These are phyloP conservation scores for Zoysia japonica DNA, from an alignment of 176 grass and related monocot genomes.

Conservation along the genomic window DNA sequence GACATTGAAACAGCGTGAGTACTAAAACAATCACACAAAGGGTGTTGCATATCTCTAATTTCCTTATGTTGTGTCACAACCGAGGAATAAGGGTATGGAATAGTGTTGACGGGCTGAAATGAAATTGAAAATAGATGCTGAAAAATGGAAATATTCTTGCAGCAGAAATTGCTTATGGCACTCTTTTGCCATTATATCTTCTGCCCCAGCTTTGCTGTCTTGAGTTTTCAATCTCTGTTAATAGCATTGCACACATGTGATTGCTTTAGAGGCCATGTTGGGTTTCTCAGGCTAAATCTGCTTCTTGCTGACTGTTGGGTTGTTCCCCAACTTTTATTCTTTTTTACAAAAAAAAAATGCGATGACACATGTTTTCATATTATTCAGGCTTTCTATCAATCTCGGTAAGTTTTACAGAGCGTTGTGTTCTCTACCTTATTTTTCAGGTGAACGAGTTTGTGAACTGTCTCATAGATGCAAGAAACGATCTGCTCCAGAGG, in stretches of 20 bases:
- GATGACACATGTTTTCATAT: not conserved
- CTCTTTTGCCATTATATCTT: not conserved
- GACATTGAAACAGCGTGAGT: not conserved
- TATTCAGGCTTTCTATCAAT: slow-evolving; percentile 15
- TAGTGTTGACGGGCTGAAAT: slow-evolving; percentile 16
- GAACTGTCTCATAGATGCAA: slow-evolving; percentile 74
- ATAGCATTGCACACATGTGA: not conserved
- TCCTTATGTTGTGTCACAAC: not conserved
- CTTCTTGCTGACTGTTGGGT: not conserved
- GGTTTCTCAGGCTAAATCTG: not conserved
- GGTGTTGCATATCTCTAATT: not conserved
- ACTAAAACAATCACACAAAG: slow-evolving; percentile 1
- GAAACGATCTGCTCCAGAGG: slow-evolving; percentile 83
- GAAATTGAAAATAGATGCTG: not conserved
- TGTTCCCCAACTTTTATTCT: not conserved
- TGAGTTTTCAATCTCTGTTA: not conserved
- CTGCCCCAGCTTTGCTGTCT: not conserved
- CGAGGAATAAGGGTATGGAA: not conserved
- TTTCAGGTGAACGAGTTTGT: slow-evolving; percentile 81
- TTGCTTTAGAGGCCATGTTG: not conserved
- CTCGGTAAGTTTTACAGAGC: not conserved
- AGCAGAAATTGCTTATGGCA: not conserved
- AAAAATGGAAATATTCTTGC: not conserved
- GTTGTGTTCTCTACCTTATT: slow-evolving; percentile 11
- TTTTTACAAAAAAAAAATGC: slow-evolving; percentile 6